Evolutionary conservation across 2,329 filamentous ascomycete species (phyloP).

Genomic region (Sordariomycetes sp.): DNA sequence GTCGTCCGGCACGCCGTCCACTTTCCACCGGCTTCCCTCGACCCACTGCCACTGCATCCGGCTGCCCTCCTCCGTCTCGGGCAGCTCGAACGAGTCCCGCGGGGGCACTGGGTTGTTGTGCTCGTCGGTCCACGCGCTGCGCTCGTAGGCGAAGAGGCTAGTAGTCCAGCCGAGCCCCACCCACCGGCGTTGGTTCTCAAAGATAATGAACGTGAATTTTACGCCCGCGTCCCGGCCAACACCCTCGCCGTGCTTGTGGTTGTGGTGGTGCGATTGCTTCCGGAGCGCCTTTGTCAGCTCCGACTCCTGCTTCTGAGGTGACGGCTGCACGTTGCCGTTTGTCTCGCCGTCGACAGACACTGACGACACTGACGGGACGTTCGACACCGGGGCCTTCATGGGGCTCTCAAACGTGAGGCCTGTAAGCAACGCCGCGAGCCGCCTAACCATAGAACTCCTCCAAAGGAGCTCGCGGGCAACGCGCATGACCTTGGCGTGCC

Average conservation of each 20-base stretch:
- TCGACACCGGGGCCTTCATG: constrained; percentile 15
- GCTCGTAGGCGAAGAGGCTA: constrained; percentile 80
- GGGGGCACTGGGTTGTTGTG: constrained; percentile 70
- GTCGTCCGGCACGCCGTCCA: constrained; percentile 59
- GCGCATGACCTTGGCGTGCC: constrained; percentile 79
- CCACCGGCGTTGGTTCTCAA: constrained; percentile 94
- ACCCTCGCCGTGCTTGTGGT: constrained; percentile 22
- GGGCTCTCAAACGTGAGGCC: constrained; percentile 59
- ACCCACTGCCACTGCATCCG: constrained; percentile 62
- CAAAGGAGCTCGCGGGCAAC: constrained; percentile 81
- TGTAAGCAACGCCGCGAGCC: constrained; percentile 58
- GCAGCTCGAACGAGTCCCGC: constrained; percentile 55
- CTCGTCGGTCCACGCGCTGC: constrained; percentile 89
- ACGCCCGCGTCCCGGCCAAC: constrained; percentile 46
- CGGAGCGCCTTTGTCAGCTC: constrained; percentile 32
- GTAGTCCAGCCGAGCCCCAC: constrained; percentile 90
- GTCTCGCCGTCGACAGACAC: constrained; percentile 1
- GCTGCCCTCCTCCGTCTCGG: constrained; percentile 46
- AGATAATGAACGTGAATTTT: constrained; percentile 91
- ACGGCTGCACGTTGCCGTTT: constrained; percentile 6
- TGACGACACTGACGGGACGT: constrained; percentile 2
- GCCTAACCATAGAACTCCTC: constrained; percentile 67
- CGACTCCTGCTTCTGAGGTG: constrained; percentile 22
- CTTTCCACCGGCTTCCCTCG: constrained; percentile 69
- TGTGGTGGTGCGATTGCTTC: constrained; percentile 13